Percentiles rank a stretch among this genome's conserved stretches.
Evolutionary conservation across 1,284 basidiomycete species (phyloP).

Genomic region (Meira nashicola): DNA sequence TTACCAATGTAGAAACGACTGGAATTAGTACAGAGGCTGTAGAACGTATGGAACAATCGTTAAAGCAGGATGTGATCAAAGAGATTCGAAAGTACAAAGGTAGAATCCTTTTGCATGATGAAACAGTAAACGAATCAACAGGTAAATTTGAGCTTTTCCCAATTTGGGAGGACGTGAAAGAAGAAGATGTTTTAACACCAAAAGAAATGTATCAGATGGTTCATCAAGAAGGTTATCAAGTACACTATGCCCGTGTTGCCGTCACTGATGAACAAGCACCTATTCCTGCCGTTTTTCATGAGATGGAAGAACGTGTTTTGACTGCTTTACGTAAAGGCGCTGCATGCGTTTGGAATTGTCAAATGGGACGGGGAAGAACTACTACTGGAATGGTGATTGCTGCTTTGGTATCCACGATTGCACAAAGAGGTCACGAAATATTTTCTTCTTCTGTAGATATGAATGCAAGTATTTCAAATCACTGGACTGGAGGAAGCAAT

Average conservation of each 20-base stretch:
- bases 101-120: slow-evolving; percentile 81
- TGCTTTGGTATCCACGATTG: slow-evolving; percentile 42
- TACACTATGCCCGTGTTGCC: slow-evolving; percentile 49
- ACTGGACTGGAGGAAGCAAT: neutral
- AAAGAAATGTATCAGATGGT: slow-evolving; percentile 59
- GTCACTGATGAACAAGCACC: slow-evolving; percentile 53
- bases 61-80: slow-evolving; percentile 82
- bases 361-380: slow-evolving; percentile 52
- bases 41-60: slow-evolving; percentile 81
- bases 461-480: neutral
- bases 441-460: slow-evolving; percentile 12
- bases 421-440: slow-evolving; percentile 35
- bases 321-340: slow-evolving; percentile 37
- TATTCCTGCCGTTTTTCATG: slow-evolving; percentile 47
- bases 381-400: slow-evolving; percentile 52
- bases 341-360: slow-evolving; percentile 48
- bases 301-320: slow-evolving; percentile 46
- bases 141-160: slow-evolving; percentile 67
- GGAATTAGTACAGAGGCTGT: slow-evolving; percentile 89
- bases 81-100: slow-evolving; percentile 73
- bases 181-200: slow-evolving; percentile 88
- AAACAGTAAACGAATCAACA: slow-evolving; percentile 78
- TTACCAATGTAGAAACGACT: slow-evolving; percentile 61
- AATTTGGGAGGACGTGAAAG: slow-evolving; percentile 75
- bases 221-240: slow-evolving; percentile 44